A percentile compares a stretch with the other conserved stretches of the same genome.
phyloP scores from a whole-genome alignment of 257 asterid species.

The Cordia subcordata region DNA sequence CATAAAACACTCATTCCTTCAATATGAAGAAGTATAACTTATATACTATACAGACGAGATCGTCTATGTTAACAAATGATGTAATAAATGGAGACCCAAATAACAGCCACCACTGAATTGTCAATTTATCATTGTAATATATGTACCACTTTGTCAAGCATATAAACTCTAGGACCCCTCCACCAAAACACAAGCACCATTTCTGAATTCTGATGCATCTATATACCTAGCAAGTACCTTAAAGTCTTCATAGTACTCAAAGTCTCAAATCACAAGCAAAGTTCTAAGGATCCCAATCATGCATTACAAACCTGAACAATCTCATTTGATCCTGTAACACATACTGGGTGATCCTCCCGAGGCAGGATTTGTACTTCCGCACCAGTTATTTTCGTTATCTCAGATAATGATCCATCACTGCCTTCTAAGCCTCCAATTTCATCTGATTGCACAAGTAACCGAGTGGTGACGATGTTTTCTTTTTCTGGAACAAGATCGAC shows the following conservation, averaged over 20 bases:
- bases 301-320: constrained; percentile 62
- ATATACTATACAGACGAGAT: too few species aligned
- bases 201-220: too few species aligned
- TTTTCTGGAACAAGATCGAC: constrained; percentile 70
- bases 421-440: constrained; percentile 60
- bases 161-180: not conserved
- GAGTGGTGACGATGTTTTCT: constrained; percentile 72
- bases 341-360: constrained; percentile 55
- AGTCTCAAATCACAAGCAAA: not conserved
- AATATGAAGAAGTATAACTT: too few species aligned
- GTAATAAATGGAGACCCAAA: too few species aligned
- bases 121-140: too few species aligned
- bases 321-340: constrained; percentile 56
- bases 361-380: constrained; percentile 61
- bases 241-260: not conserved
- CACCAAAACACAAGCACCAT: not conserved
- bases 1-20: too few species aligned
- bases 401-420: constrained; percentile 36
- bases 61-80: too few species aligned
- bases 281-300: constrained; percentile 2
- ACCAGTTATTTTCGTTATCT: constrained; percentile 54
- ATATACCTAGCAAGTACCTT: too few species aligned
- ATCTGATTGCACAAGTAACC: constrained; percentile 71
- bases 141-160: too few species aligned
- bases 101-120: too few species aligned